Evolutionary conservation across 2,329 filamentous ascomycete genomes (phyloP).

Genomic region (Ophiognomonia clavigignenti-juglandacearum): DNA sequence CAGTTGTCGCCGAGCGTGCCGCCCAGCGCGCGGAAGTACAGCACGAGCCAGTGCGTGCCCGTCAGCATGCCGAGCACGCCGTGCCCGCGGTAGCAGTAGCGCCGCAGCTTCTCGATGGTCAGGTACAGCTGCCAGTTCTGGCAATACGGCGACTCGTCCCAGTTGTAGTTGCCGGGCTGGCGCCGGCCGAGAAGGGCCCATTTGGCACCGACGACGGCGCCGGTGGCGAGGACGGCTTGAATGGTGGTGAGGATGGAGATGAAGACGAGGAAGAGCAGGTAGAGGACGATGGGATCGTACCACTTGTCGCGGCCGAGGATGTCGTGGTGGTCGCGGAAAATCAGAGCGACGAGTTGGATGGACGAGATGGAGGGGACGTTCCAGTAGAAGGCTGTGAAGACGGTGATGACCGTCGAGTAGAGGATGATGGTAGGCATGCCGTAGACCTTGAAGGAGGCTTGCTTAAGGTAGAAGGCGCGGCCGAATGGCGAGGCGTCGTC

Average conservation of each 20-base stretch:
- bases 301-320: conserved; percentile 22
- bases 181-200: conserved; percentile 48
- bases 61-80: conserved; percentile 50
- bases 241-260: conserved; percentile 37
- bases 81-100: conserved; percentile 43
- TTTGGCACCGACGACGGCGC: conserved; percentile 40
- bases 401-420: conserved; percentile 42
- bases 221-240: conserved; percentile 38
- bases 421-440: conserved; percentile 41
- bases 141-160: conserved; percentile 52
- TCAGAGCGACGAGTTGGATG: conserved; percentile 37
- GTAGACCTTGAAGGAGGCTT: conserved; percentile 46
- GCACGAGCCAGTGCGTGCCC: conserved; percentile 45
- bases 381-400: conserved; percentile 47
- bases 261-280: conserved; percentile 32
- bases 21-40: conserved; percentile 50
- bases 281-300: conserved; percentile 33
- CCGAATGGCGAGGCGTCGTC: conserved; percentile 42
- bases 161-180: conserved; percentile 49
- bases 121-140: conserved; percentile 55
- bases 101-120: conserved; percentile 44
- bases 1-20: conserved; percentile 50
- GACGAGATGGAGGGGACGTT: conserved; percentile 42
- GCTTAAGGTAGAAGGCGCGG: conserved; percentile 47
- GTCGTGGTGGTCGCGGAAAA: conserved; percentile 22